phyloP scores from a whole-genome alignment of 768 basidiomycete genomes.

The Termitomyces sp. region DNA sequence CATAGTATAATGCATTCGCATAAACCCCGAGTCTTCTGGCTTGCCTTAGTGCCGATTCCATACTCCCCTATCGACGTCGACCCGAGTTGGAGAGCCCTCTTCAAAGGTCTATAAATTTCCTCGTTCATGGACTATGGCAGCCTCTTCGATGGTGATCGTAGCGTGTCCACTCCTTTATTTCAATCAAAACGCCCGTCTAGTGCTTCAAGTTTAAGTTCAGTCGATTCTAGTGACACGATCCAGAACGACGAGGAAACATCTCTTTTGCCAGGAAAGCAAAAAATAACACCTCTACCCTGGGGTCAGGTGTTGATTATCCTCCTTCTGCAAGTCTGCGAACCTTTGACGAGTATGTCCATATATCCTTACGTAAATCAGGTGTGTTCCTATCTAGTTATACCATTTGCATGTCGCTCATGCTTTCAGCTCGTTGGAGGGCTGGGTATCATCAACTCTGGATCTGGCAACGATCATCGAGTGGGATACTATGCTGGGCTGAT shows the following conservation, averaged over 20 bases:
- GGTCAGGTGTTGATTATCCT: conserved; percentile 44
- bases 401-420: not conserved
- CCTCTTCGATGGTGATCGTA: not conserved
- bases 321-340: conserved; percentile 46
- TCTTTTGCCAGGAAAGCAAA: conserved; percentile 19
- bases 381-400: not conserved
- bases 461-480: conserved; percentile 55
- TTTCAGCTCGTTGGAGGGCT: conserved; percentile 52
- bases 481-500: conserved; percentile 61
- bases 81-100: not conserved
- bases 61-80: not conserved
- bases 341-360: conserved; percentile 44
- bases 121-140: not conserved
- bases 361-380: conserved; percentile 61
- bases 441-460: conserved; percentile 37
- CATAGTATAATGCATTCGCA: no score
- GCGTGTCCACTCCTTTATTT: not conserved
- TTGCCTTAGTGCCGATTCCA: not conserved
- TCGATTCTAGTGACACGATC: not conserved
- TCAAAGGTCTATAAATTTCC: not conserved
- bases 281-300: conserved; percentile 43
- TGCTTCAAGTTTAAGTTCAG: no score
- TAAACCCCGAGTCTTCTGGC: no score
- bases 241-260: conserved; percentile 29
- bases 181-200: not conserved